Evolutionary conservation across 805 yeast species (phyloP), one percentile per base, ranked within the genome.

Genomic region (Ogataea degrootiae): DNA sequence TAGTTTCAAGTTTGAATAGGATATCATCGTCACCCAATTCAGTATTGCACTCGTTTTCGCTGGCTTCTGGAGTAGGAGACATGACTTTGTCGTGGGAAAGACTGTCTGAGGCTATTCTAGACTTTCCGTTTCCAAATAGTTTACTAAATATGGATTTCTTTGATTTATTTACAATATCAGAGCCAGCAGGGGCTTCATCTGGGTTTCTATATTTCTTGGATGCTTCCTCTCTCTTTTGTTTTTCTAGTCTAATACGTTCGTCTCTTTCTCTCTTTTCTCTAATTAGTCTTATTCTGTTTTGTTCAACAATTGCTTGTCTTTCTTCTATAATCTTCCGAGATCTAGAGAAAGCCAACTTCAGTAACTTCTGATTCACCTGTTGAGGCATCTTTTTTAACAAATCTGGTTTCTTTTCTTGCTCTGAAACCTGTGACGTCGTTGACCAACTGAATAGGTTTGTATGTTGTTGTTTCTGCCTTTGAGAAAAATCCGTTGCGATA

Each of bases 41-140:
- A 36, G 29, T 19, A 22, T 23, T 11, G 9, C 9, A 4, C 23
- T 17, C 21, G 7, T 4, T 4, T n/a, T n/a, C 37, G 11, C 7
- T 42, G 23, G 19, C n/a, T 31, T 29, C 21, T 23, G 39, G 19
- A 17, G 37, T 26, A 17, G 41, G 39, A 17, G 37, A 19, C 8
- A 37, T 40, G 15, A 54, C 33, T 33, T 43, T 48, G 23, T 51
- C 53, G 46, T 62, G 63, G 1, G 66, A 62, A 5, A 60, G 26
- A 45, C 51, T 55, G 42, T 63, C 67, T 4, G 58, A 51, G 0
- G 68, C 58, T 33, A 63, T 63, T 34, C 60, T 63, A 21, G 64
- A 58, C 42, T 63, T 63, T 21, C 53, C 47, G 6, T 45, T 21
- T 2, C 63, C 60, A 43, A 63, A 63, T 11, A 63, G 34, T 29